A percentile compares a stretch with the other conserved stretches of the same genome.
These are phyloP conservation scores for Fusarium sp. DNA, from an alignment of 2,329 filamentous ascomycete species.

Conservation along the genomic window DNA sequence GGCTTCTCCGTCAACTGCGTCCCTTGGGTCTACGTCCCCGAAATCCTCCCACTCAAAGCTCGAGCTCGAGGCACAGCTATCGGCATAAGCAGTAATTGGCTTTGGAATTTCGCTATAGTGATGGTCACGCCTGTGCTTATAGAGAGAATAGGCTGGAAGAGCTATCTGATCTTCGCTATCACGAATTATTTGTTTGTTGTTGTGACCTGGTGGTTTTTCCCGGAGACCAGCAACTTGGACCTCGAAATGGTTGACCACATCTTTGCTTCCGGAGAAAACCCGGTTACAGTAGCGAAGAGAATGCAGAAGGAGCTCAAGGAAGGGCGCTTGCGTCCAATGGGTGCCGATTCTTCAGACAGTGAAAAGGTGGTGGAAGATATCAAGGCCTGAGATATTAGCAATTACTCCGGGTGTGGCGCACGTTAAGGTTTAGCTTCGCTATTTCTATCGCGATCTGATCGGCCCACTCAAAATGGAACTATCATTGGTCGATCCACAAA, in stretches of 20 bases:
- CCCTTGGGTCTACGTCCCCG: slow-evolving; percentile 31
- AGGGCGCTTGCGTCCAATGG: slow-evolving; percentile 7
- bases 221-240: slow-evolving; percentile 9
- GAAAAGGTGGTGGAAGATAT: slow-evolving; percentile 16
- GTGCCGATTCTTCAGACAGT: slow-evolving; percentile 12
- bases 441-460: not conserved
- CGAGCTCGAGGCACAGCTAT: slow-evolving; percentile 20
- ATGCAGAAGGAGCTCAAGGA: slow-evolving; percentile 29
- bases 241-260: slow-evolving; percentile 20
- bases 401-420: not conserved
- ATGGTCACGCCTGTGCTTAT: not conserved
- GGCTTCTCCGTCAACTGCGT: slow-evolving; percentile 30
- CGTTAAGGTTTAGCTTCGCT: not conserved
- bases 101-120: slow-evolving; percentile 22
- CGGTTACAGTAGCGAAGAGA: not conserved
- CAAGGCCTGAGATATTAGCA: not conserved
- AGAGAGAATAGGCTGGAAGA: slow-evolving; percentile 19
- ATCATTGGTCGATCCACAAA: not conserved
- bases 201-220: not conserved
- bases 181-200: slow-evolving; percentile 13
- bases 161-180: slow-evolving; percentile 16
- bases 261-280: slow-evolving; percentile 13
- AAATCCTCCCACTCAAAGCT: slow-evolving; percentile 29
- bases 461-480: not conserved
- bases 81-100: slow-evolving; percentile 11